These are phyloP conservation scores for Cryptosporidium baileyi DNA, from an alignment of 169 alveolate genomes.

Conservation along the genomic window DNA sequence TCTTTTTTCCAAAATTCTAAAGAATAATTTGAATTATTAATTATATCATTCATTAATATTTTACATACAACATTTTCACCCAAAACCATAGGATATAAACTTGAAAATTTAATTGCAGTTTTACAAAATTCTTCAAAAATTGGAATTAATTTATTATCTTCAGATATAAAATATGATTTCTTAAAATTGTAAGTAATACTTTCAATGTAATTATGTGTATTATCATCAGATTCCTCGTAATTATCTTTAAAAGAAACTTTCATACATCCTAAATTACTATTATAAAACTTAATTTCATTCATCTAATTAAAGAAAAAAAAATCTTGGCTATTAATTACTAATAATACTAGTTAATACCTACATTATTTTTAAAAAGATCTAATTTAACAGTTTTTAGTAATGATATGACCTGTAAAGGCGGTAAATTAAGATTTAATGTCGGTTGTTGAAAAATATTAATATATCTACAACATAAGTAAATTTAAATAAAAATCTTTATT, in stretches of 20 bases:
- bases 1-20: conserved; percentile 26
- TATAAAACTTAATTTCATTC: too few relatives aligned
- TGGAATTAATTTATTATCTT: background rate
- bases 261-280: too few relatives aligned
- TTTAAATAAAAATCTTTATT: background rate
- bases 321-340: too few relatives aligned
- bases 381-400: too few relatives aligned
- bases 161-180: background rate
- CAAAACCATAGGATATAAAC: background rate
- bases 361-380: too few relatives aligned
- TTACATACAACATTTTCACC: conserved; percentile 40
- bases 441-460: background rate
- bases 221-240: too few relatives aligned
- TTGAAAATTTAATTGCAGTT: conserved; percentile 10
- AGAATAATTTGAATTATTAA: background rate
- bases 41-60: conserved; percentile 11
- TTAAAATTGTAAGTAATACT: background rate
- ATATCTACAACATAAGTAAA: background rate
- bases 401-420: too few relatives aligned
- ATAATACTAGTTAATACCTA: too few relatives aligned
- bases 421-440: too few relatives aligned
- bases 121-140: conserved; percentile 35
- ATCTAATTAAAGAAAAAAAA: too few relatives aligned
- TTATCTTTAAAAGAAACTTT: too few relatives aligned
- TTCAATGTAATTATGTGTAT: too few relatives aligned